Conservation (phyloP, 495 filamentous ascomycete species). For the Talaromyces thailandensis region DNA sequence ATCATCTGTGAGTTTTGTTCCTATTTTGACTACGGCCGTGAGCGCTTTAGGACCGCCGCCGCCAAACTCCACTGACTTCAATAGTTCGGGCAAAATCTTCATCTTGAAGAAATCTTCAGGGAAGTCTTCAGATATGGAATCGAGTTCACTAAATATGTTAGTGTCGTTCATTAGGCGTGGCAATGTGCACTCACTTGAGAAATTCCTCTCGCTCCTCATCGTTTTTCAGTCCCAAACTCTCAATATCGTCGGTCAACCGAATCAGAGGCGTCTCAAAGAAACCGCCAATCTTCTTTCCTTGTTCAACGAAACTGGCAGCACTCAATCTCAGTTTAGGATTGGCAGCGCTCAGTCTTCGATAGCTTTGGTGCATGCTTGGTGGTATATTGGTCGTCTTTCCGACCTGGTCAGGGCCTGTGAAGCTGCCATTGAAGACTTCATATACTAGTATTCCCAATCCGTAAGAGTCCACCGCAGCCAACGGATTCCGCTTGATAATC, state of each 20-base stretch:
- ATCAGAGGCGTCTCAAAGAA: constrained; percentile 94
- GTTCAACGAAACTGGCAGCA: constrained; percentile 78
- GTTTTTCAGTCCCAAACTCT: constrained; percentile 80
- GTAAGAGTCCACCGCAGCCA: constrained; percentile 78
- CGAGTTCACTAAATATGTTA: constrained; percentile 55
- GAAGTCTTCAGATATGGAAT: constrained; percentile 82
- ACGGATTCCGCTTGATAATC: constrained; percentile 68
- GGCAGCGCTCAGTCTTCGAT: constrained; percentile 77
- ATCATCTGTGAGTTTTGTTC: constrained; percentile 73
- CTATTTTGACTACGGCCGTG: constrained; percentile 78
- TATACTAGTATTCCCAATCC: constrained; percentile 75
- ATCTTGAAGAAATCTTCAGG: constrained; percentile 96
- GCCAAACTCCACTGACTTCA: constrained; percentile 95
- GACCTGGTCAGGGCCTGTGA: constrained; percentile 61
- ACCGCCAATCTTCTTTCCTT: constrained; percentile 69
- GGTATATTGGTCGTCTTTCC: constrained; percentile 82
- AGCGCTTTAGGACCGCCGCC: constrained; percentile 93
- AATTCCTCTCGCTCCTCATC: constrained; percentile 80
- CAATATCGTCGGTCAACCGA: constrained; percentile 81
- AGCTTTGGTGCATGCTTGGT: constrained; percentile 75
- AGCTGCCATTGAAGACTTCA: constrained; percentile 84
- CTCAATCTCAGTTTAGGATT: constrained; percentile 84
- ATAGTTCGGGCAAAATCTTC: constrained; percentile 90
- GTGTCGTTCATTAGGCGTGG: neutral
- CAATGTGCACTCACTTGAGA: constrained; percentile 50